These are phyloP conservation scores for Rhodotorula sp. DNA, from an alignment of 1,284 basidiomycete genomes.

Conservation along the genomic window DNA sequence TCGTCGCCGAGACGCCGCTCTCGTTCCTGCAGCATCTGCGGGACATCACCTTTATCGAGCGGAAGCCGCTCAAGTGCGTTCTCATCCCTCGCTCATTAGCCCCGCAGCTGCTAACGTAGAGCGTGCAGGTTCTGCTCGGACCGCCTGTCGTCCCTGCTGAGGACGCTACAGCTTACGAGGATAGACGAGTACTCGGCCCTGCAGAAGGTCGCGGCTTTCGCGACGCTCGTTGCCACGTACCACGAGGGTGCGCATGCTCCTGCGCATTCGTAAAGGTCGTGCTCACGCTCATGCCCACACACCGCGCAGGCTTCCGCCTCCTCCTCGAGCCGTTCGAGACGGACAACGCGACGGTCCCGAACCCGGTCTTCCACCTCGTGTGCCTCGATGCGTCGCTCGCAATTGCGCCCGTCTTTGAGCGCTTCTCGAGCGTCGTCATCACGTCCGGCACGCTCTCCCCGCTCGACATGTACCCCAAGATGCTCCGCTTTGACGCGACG, in stretches of 20 bases:
- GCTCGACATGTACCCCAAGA: conserved; percentile 99
- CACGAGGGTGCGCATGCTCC: conserved; percentile 76
- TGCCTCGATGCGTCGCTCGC: conserved; percentile 97
- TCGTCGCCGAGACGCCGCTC: conserved; percentile 98
- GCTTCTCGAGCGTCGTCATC: conserved; percentile 97
- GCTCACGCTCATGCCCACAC: no score
- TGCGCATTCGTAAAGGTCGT: no score
- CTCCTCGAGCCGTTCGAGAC: conserved; percentile 99
- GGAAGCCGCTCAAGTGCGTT: conserved; percentile 81
- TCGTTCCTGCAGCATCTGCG: conserved; percentile 98
- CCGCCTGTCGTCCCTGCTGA: conserved; percentile 87
- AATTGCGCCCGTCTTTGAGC: conserved; percentile 96
- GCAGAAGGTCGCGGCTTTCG: conserved; percentile 95
- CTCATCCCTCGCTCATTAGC: not conserved
- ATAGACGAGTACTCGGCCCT: conserved; percentile 89
- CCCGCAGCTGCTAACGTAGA: not conserved
- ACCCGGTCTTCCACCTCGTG: conserved; percentile 97
- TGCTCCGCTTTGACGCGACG: conserved; percentile 96
- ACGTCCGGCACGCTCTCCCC: conserved; percentile 98
- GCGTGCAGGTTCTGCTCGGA: conserved; percentile 86
- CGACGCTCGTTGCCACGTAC: conserved; percentile 96
- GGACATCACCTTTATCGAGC: conserved; percentile 98
- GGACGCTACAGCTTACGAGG: conserved; percentile 85
- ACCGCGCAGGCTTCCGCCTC: conserved; percentile 79
- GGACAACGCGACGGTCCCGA: conserved; percentile 96